Percentiles rank a stretch among this genome's conserved stretches.
phyloP scores from a whole-genome alignment of 495 filamentous ascomycete genomes.

The Chaetomium tenue region DNA sequence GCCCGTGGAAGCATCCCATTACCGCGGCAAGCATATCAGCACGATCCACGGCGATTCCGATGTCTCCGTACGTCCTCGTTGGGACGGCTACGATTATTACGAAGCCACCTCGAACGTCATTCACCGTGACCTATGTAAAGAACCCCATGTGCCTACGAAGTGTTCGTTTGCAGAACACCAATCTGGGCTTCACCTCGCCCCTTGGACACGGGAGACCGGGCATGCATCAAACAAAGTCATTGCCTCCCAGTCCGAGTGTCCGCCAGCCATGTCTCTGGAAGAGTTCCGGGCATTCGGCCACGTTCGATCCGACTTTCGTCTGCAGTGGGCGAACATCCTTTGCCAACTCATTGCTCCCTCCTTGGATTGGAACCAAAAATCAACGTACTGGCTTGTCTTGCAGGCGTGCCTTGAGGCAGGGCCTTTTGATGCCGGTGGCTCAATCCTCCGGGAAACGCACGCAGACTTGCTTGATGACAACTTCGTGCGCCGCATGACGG shows the following conservation, averaged over 20 bases:
- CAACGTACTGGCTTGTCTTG: slow-evolving; percentile 46
- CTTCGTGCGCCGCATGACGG: slow-evolving; percentile 2
- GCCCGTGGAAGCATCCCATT: slow-evolving; percentile 22
- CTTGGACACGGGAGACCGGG: slow-evolving; percentile 18
- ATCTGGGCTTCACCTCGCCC: background rate
- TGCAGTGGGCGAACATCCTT: slow-evolving; percentile 59
- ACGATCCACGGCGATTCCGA: slow-evolving; percentile 28
- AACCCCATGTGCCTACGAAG: background rate
- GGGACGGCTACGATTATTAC: slow-evolving; percentile 40
- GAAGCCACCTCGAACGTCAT: background rate
- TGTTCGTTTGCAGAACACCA: slow-evolving; percentile 22
- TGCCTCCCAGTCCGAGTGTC: slow-evolving; percentile 44
- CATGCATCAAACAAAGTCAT: slow-evolving; percentile 48
- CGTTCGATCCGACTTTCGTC: slow-evolving; percentile 46
- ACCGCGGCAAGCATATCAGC: slow-evolving; percentile 19
- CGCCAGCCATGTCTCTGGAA: slow-evolving; percentile 45
- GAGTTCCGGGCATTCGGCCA: slow-evolving; percentile 53
- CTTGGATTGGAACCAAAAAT: slow-evolving; percentile 48
- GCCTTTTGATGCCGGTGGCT: slow-evolving; percentile 17
- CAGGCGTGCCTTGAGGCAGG: slow-evolving; percentile 55
- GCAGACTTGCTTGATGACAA: slow-evolving; percentile 1
- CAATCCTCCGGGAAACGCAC: slow-evolving; percentile 11
- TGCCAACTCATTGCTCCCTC: slow-evolving; percentile 48
- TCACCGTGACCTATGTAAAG: background rate
- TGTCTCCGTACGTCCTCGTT: slow-evolving; percentile 49